Conservation (phyloP, 768 basidiomycete genomes). For the Suillus spraguei region DNA sequence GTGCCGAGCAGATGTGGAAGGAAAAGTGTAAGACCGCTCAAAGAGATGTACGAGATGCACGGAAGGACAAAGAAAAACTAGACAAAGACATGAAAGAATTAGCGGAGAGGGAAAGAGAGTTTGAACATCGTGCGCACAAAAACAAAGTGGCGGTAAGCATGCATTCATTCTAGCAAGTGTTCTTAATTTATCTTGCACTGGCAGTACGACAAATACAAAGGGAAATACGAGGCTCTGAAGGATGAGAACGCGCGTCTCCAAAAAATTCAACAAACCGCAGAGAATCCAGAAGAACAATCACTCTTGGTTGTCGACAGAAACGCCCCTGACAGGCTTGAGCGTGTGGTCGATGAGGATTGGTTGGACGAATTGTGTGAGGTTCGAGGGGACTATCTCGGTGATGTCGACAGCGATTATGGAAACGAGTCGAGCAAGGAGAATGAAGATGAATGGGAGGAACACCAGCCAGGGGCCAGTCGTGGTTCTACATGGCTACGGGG, state of each 20-base stretch:
- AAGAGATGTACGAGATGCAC: background rate
- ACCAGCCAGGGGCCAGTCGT: constrained; percentile 7
- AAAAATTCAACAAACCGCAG: background rate
- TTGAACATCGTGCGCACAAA: constrained; percentile 22
- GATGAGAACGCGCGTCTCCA: constrained; percentile 15
- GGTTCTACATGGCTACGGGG: constrained; percentile 16
- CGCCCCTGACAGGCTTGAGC: constrained; percentile 24
- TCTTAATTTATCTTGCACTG: background rate
- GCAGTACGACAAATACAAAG: constrained; percentile 27
- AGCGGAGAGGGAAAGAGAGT: constrained; percentile 24
- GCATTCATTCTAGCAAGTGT: background rate
- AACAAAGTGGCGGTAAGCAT: constrained; percentile 27
- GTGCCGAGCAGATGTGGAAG: background rate
- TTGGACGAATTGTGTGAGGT: constrained; percentile 31
- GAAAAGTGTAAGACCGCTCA: background rate
- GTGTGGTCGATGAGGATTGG: constrained; percentile 24
- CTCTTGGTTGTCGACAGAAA: constrained; percentile 32
- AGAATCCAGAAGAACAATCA: constrained; percentile 29
- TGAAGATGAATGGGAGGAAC: constrained; percentile 21
- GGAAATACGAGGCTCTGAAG: constrained; percentile 28
- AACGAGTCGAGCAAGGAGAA: constrained; percentile 19
- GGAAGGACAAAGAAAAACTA: background rate
- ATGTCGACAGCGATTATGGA: constrained; percentile 18
- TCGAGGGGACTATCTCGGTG: constrained; percentile 27
- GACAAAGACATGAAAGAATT: background rate